Evolutionary conservation across 495 filamentous ascomycete species (phyloP).

Genomic region (Jackrogersella minutella): DNA sequence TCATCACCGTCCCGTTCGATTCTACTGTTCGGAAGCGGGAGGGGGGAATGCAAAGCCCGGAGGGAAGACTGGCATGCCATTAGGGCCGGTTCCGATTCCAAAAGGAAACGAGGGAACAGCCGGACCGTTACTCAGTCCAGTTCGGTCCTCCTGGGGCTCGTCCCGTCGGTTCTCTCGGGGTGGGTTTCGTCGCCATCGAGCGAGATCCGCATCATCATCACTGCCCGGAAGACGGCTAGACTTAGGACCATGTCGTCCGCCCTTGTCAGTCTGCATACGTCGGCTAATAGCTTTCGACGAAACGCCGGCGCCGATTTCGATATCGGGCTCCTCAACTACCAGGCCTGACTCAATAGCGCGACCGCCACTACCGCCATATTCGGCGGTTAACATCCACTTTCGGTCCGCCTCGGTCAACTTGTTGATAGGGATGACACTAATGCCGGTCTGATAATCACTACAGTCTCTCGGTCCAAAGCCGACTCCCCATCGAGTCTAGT

Average conservation of each 20-base stretch:
- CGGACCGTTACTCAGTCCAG: conserved; percentile 53
- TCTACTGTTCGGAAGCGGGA: conserved; percentile 41
- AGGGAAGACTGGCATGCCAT: conserved; percentile 75
- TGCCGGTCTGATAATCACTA: conserved; percentile 90
- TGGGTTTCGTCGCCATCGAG: conserved; percentile 52
- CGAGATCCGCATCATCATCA: conserved; percentile 58
- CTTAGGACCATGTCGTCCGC: conserved; percentile 75
- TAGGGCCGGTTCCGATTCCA: conserved; percentile 61
- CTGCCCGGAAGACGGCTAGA: conserved; percentile 68
- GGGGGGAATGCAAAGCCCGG: conserved; percentile 64
- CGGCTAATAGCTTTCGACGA: conserved; percentile 94
- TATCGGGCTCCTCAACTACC: conserved; percentile 95
- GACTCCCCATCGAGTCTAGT: conserved; percentile 93
- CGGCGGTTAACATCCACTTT: conserved; percentile 96
- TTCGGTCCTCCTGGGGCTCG: conserved; percentile 53
- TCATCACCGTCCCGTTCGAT: neutral
- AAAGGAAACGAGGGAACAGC: conserved; percentile 66
- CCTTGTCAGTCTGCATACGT: conserved; percentile 80
- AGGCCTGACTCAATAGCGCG: conserved; percentile 80
- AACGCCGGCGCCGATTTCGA: conserved; percentile 96
- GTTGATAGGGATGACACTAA: conserved; percentile 91
- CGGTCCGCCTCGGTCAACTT: conserved; percentile 94
- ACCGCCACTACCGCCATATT: conserved; percentile 92
- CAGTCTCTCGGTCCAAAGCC: conserved; percentile 97
- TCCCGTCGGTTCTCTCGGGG: conserved; percentile 56